Evolutionary conservation across 2,329 filamentous ascomycete species (phyloP).

Genomic region (Magnaporthiopsis rhizophila): DNA sequence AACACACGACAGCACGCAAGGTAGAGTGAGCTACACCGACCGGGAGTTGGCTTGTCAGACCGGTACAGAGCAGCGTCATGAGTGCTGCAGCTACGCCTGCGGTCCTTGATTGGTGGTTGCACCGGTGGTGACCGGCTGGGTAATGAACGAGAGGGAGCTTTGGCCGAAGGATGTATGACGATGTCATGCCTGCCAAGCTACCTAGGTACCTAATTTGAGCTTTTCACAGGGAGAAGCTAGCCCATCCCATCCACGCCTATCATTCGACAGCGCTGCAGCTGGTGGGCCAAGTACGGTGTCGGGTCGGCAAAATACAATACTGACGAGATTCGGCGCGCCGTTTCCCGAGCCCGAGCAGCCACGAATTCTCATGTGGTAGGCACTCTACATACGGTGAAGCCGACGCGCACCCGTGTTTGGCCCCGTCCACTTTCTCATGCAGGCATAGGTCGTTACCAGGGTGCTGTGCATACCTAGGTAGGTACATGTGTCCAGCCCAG

Average conservation of each 20-base stretch:
- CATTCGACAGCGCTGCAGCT: background rate
- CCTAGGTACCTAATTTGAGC: background rate
- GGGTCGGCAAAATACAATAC: background rate
- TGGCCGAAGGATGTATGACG: slow-evolving; percentile 15
- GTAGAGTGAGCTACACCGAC: background rate
- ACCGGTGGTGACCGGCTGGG: too few species aligned
- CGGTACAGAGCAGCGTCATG: too few species aligned
- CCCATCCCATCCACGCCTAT: too few species aligned
- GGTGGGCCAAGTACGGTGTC: background rate
- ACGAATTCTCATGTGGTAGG: background rate
- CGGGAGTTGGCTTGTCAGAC: background rate
- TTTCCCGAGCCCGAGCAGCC: background rate
- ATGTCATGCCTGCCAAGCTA: slow-evolving; percentile 19
- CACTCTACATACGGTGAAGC: too few species aligned
- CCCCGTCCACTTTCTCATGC: background rate
- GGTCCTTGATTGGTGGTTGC: background rate
- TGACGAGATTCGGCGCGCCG: too few species aligned
- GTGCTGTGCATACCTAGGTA: background rate
- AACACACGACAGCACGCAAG: too few species aligned
- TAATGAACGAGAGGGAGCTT: background rate
- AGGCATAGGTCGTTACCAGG: background rate
- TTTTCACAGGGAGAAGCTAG: too few species aligned
- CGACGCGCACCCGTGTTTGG: background rate
- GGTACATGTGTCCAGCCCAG: too few species aligned
- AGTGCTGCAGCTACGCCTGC: background rate